Conservation (phyloP, 306 rosid species). For the Quercus agrifolia region DNA sequence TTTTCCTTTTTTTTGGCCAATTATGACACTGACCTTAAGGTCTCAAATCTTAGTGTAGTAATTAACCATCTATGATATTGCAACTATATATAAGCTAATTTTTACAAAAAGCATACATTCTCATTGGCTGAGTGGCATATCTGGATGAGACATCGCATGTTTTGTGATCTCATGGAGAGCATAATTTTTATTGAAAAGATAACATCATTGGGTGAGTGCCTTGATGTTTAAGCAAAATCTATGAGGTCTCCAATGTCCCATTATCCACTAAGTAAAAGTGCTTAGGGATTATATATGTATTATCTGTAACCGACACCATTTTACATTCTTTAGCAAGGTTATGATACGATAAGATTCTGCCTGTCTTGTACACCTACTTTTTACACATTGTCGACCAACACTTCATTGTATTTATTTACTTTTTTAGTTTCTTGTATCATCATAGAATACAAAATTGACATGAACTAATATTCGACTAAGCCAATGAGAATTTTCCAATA, state of each 20-base stretch:
- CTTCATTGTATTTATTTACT: not conserved
- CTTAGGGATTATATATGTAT: constrained; percentile 14
- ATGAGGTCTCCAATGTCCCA: not conserved
- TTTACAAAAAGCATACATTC: not conserved
- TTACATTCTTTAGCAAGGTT: not conserved
- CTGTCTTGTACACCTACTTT: constrained; percentile 18
- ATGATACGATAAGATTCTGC: constrained; percentile 31
- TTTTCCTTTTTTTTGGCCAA: not conserved
- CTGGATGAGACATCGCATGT: constrained; percentile 32
- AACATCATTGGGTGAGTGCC: constrained; percentile 29
- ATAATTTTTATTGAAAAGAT: constrained; percentile 14
- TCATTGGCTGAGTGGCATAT: constrained; percentile 13
- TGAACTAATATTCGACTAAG: not conserved
- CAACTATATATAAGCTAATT: not conserved
- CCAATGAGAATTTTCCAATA: not conserved
- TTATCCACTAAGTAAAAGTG: constrained; percentile 14
- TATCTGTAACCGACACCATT: constrained; percentile 14
- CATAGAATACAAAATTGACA: not conserved
- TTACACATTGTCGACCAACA: constrained; percentile 15
- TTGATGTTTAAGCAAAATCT: constrained; percentile 32
- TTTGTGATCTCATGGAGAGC: constrained; percentile 25
- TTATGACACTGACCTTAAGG: constrained; percentile 23
- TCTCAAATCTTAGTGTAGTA: not conserved
- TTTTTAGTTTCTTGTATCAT: not conserved
- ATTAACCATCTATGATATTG: not conserved